A percentile compares a stretch with the other conserved stretches of the same genome.
phyloP scores from a whole-genome alignment of 768 basidiomycete species.

The Xerocomus potaroensis region DNA sequence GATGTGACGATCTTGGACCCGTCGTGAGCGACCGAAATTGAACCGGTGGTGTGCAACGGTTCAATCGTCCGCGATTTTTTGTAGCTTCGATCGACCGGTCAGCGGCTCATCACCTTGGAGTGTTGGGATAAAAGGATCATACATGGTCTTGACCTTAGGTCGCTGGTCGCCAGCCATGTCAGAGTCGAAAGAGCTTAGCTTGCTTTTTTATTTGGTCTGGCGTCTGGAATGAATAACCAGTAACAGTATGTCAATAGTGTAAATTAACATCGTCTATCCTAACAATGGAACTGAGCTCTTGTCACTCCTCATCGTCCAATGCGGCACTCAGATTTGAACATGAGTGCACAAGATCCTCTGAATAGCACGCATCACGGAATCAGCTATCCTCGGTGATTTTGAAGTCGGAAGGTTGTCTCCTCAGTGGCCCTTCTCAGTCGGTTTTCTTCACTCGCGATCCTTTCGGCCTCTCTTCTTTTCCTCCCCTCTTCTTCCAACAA shows the following conservation, averaged over 20 bases:
- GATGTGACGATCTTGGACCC: slow-evolving; percentile 81
- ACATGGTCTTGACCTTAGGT: slow-evolving; percentile 46
- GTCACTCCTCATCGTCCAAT: background rate
- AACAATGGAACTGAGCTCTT: background rate
- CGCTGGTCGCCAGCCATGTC: slow-evolving; percentile 26
- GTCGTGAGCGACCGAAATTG: slow-evolving; percentile 74
- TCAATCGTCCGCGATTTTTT: slow-evolving; percentile 68
- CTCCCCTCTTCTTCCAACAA: slow-evolving; percentile 58
- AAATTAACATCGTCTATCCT: slow-evolving; percentile 9
- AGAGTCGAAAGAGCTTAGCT: background rate
- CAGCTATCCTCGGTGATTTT: slow-evolving; percentile 19
- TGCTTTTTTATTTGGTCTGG: background rate
- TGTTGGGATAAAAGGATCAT: background rate
- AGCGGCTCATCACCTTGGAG: slow-evolving; percentile 2
- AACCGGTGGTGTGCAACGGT: slow-evolving; percentile 87
- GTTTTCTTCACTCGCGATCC: slow-evolving; percentile 45
- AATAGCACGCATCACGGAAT: background rate
- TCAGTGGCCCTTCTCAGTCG: slow-evolving; percentile 48
- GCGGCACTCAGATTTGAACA: background rate
- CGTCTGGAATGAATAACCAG: background rate
- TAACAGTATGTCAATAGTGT: background rate
- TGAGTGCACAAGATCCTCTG: background rate
- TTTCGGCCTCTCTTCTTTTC: slow-evolving; percentile 57
- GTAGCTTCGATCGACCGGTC: slow-evolving; percentile 46
- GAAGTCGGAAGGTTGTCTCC: slow-evolving; percentile 39